phyloP scores from a whole-genome alignment of 2,329 filamentous ascomycete species.

The Fusarium cicatricum region DNA sequence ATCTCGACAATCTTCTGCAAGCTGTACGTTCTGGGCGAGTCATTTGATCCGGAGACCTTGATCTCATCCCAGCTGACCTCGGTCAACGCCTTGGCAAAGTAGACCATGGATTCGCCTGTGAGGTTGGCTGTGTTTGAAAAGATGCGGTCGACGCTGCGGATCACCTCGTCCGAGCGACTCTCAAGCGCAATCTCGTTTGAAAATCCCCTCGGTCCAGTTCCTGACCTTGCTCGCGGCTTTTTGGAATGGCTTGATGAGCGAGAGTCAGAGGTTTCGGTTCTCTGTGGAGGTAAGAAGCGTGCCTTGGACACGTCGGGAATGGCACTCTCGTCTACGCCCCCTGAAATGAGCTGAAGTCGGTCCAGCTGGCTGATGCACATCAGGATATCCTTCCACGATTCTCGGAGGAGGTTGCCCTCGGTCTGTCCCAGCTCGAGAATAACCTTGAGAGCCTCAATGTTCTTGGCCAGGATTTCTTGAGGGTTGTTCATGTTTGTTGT shows the following conservation, averaged over 20 bases:
- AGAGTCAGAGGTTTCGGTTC: constrained; percentile 63
- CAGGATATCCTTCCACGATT: constrained; percentile 94
- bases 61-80: constrained; percentile 99
- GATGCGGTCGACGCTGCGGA: constrained; percentile 92
- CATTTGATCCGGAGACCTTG: constrained; percentile 93
- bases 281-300: constrained; percentile 70
- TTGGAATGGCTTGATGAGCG: constrained; percentile 73
- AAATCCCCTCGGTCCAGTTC: constrained; percentile 69
- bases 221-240: constrained; percentile 59
- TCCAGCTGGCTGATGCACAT: constrained; percentile 97
- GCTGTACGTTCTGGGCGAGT: constrained; percentile 95
- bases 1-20: constrained; percentile 98
- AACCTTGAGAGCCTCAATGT: constrained; percentile 92
- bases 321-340: constrained; percentile 90
- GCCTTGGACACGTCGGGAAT: constrained; percentile 92
- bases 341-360: constrained; percentile 91
- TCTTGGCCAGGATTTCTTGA: constrained; percentile 94
- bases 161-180: constrained; percentile 89
- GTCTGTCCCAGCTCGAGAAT: constrained; percentile 91
- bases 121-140: constrained; percentile 96
- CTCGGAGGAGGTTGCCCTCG: constrained; percentile 87
- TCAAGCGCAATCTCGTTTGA: constrained; percentile 87
- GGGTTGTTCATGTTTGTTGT: constrained; percentile 97
- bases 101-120: constrained; percentile 91
- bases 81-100: constrained; percentile 90